A percentile compares a stretch with the other conserved stretches of the same genome.
These are phyloP conservation scores for Chloris gayana DNA, from an alignment of 176 grass and related monocot genomes.

Conservation along the genomic window DNA sequence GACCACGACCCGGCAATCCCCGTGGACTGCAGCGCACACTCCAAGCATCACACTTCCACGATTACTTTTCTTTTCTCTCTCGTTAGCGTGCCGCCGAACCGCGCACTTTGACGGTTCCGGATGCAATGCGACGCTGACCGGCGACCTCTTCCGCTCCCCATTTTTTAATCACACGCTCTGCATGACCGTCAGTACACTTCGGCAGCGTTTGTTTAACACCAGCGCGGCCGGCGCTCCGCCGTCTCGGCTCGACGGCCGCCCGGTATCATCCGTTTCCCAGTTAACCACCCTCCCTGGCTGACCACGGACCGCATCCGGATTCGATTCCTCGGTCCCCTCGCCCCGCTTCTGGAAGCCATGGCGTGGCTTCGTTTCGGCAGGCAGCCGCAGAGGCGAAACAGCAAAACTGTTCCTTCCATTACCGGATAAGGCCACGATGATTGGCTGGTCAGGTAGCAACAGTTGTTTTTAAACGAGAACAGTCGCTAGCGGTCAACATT, in stretches of 20 bases:
- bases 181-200: background rate
- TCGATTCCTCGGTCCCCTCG: too few species aligned
- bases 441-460: background rate
- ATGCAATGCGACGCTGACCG: background rate
- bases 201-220: background rate
- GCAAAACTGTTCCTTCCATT: too few species aligned
- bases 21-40: background rate
- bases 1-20: background rate
- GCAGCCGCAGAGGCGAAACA: too few species aligned
- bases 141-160: background rate
- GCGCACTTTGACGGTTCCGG: background rate
- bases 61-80: background rate
- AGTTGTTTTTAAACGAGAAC: too few species aligned
- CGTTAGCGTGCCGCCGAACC: background rate
- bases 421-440: background rate
- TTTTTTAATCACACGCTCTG: background rate
- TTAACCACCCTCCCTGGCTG: background rate
- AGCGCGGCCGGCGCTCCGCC: background rate
- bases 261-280: background rate
- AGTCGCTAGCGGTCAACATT: too few species aligned
- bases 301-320: background rate
- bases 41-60: too few species aligned
- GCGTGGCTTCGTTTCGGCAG: background rate
- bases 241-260: background rate
- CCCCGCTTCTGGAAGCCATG: background rate